phyloP scores from a whole-genome alignment of 2,329 filamentous ascomycete species.

The Fonsecaea nubica region DNA sequence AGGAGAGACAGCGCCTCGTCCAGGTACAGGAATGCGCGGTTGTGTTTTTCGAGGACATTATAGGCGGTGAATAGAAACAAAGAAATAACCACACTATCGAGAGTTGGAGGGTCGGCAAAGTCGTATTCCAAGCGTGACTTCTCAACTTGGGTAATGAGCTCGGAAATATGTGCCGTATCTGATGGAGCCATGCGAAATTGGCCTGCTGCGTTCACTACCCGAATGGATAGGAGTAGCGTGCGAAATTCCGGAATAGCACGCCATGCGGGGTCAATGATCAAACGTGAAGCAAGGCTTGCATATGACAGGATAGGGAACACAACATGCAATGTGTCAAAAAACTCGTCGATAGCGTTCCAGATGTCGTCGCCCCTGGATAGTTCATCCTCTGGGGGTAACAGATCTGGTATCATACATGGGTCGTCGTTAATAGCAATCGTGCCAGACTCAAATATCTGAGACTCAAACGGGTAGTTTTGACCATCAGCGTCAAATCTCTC shows the following conservation, averaged over 20 bases:
- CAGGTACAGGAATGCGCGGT: slow-evolving; percentile 24
- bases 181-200: slow-evolving; percentile 19
- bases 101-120: slow-evolving; percentile 22
- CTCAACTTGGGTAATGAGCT: slow-evolving; percentile 18
- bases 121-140: slow-evolving; percentile 22
- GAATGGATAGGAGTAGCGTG: slow-evolving; percentile 16
- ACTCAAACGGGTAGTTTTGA: background rate
- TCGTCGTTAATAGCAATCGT: background rate
- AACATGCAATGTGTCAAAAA: slow-evolving; percentile 23
- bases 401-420: background rate
- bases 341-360: slow-evolving; percentile 17
- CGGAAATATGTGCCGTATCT: background rate
- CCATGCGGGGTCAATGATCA: slow-evolving; percentile 14
- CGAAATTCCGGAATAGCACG: slow-evolving; percentile 11
- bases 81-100: slow-evolving; percentile 22
- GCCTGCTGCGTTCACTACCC: slow-evolving; percentile 9
- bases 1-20: slow-evolving; percentile 24
- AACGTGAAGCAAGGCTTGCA: slow-evolving; percentile 8
- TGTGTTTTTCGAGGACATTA: slow-evolving; percentile 26
- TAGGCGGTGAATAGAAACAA: slow-evolving; percentile 24
- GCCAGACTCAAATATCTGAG: background rate
- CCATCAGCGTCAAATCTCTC: background rate
- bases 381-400: background rate
- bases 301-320: slow-evolving; percentile 26
- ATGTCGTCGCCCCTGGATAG: slow-evolving; percentile 11